Evolutionary conservation across 208 protist species (phyloP).

Genomic region (Trypanosoma rangeli): DNA sequence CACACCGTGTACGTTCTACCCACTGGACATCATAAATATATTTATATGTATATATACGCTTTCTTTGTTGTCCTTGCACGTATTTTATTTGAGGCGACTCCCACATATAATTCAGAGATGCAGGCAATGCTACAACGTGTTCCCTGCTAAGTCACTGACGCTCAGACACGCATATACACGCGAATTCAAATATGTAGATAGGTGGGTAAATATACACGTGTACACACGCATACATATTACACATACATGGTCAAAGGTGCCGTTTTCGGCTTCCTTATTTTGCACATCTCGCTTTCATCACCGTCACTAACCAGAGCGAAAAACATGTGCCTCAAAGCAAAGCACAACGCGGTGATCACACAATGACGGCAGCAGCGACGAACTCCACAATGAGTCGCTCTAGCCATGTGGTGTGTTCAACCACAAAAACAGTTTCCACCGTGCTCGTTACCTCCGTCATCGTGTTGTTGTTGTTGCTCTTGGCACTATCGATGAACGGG

Average conservation of each 20-base stretch:
- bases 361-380: constrained; percentile 32
- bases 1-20: too few relatives aligned
- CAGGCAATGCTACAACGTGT: too few relatives aligned
- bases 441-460: too few relatives aligned
- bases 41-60: too few relatives aligned
- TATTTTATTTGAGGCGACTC: too few relatives aligned
- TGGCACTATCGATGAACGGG: not conserved
- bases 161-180: too few relatives aligned
- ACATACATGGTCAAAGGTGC: not conserved
- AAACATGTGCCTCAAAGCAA: not conserved
- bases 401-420: constrained; percentile 50
- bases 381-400: constrained; percentile 48
- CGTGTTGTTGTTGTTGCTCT: not conserved
- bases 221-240: not conserved
- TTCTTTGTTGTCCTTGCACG: too few relatives aligned
- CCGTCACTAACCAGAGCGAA: not conserved
- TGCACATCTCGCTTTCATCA: not conserved
- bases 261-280: not conserved
- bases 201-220: not conserved
- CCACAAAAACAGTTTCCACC: constrained; percentile 18
- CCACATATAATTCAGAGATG: too few relatives aligned
- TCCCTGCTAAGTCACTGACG: too few relatives aligned
- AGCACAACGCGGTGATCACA: not conserved
- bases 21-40: too few relatives aligned
- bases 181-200: not conserved